Percentiles rank a stretch among this genome's conserved stretches.
Conservation (phyloP, 306 rosid species). For the Geum urbanum region DNA sequence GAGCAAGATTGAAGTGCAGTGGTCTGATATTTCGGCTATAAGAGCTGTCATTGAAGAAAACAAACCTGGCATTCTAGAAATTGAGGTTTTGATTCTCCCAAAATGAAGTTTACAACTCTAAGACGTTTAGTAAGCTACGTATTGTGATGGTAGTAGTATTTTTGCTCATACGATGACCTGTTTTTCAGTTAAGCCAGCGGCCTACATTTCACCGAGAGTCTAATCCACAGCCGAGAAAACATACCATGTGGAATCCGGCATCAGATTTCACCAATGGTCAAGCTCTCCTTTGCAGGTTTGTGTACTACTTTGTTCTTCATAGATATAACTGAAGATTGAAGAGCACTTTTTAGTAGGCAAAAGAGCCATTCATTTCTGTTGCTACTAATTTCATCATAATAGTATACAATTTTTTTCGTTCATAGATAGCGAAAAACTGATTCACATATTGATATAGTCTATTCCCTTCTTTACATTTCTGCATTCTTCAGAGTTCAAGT, state of each 20-base stretch:
- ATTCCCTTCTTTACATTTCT: neutral
- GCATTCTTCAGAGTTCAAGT: neutral
- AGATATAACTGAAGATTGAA: neutral
- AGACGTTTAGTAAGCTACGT: neutral
- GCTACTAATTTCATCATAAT: neutral
- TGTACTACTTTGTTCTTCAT: neutral
- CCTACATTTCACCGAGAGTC: constrained; percentile 28
- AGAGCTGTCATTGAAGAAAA: constrained; percentile 32
- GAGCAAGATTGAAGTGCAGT: constrained; percentile 51
- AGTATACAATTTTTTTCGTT: too few relatives aligned
- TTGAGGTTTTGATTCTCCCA: constrained; percentile 28
- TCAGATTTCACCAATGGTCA: constrained; percentile 31
- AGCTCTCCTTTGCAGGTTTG: constrained; percentile 26
- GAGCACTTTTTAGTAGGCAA: neutral
- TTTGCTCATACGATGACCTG: neutral
- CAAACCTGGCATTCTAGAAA: constrained; percentile 36
- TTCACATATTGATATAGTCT: too few relatives aligned
- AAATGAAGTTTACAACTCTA: neutral
- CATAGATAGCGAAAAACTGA: too few relatives aligned
- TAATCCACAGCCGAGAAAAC: constrained; percentile 31
- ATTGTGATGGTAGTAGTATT: neutral
- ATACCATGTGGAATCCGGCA: constrained; percentile 25
- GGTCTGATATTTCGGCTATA: constrained; percentile 36
- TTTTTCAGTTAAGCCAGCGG: constrained; percentile 26
- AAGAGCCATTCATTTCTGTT: neutral